phyloP scores from a whole-genome alignment of 2,329 filamentous ascomycete genomes.

The Colletotrichum sp. region DNA sequence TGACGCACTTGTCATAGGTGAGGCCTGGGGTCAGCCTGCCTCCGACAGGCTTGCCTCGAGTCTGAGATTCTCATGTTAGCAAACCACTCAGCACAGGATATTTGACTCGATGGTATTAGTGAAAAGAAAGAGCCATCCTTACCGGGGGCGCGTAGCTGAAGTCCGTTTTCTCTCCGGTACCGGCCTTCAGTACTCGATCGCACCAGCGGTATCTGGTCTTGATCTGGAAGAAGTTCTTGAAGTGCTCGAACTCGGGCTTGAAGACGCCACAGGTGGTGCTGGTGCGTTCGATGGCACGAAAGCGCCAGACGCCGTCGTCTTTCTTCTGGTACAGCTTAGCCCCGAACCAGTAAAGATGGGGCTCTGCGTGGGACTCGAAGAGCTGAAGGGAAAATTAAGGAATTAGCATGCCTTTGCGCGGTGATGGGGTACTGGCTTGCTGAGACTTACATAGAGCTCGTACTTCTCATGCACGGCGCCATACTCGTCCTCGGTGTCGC shows the following conservation, averaged over 20 bases:
- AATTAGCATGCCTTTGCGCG: not conserved
- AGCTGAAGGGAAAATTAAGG: conserved; percentile 51
- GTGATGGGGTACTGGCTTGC: rapidly evolving
- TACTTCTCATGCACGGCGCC: conserved; percentile 37
- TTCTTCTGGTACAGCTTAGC: conserved; percentile 53
- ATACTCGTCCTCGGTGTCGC: conserved; percentile 3
- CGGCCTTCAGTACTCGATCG: conserved; percentile 47
- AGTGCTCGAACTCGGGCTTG: conserved; percentile 50
- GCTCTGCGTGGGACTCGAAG: conserved; percentile 67
- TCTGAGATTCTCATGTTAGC: not conserved
- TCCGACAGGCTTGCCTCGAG: conserved; percentile 17
- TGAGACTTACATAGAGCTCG: conserved; percentile 58
- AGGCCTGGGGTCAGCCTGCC: not conserved
- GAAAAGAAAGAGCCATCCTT: conserved; percentile 25
- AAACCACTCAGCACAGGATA: not conserved
- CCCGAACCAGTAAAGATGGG: conserved; percentile 66
- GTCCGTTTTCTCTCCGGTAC: conserved; percentile 31
- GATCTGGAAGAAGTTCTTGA: conserved; percentile 61
- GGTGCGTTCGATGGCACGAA: conserved; percentile 33
- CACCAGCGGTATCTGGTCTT: conserved; percentile 67
- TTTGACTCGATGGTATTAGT: too few relatives aligned
- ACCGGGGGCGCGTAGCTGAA: conserved; percentile 57
- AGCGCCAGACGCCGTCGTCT: conserved; percentile 22
- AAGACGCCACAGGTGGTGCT: conserved; percentile 45
- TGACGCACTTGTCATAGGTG: not conserved